Conservation (phyloP, 176 grass and related monocot species). For the Tuctoria greenei region DNA sequence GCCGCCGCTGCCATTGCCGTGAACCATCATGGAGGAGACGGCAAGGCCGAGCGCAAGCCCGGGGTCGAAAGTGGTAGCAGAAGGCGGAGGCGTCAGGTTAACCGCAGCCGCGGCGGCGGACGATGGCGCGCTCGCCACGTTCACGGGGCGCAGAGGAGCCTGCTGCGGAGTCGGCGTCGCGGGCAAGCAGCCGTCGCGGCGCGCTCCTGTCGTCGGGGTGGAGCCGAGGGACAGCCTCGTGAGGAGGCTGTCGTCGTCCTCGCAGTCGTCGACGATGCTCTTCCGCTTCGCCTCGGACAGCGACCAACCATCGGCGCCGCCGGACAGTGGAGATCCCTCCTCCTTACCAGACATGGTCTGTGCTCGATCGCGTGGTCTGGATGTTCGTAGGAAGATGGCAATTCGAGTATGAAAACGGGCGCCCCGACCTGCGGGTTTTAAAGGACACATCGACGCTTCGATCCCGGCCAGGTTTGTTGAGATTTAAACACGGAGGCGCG, state of each 20-base stretch:
- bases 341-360: not conserved
- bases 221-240: conserved; percentile 26
- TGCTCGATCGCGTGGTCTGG: not conserved
- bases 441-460: not conserved
- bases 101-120: no score
- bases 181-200: not conserved
- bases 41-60: not conserved
- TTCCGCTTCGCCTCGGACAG: not conserved
- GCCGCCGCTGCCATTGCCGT: not conserved
- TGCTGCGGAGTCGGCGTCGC: not conserved
- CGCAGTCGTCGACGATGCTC: not conserved
- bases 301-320: not conserved
- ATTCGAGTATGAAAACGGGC: not conserved
- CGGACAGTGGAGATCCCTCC: not conserved
- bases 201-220: not conserved
- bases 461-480: not conserved
- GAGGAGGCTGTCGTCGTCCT: not conserved
- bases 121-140: not conserved
- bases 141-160: no score
- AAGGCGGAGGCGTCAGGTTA: no score
- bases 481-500: not conserved
- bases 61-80: not conserved
- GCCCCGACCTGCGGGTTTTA: not conserved
- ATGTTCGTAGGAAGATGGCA: not conserved
- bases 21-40: no score